These are phyloP conservation scores for Ophiostoma perfectum DNA, from an alignment of 2,329 filamentous ascomycete species.

Conservation along the genomic window DNA sequence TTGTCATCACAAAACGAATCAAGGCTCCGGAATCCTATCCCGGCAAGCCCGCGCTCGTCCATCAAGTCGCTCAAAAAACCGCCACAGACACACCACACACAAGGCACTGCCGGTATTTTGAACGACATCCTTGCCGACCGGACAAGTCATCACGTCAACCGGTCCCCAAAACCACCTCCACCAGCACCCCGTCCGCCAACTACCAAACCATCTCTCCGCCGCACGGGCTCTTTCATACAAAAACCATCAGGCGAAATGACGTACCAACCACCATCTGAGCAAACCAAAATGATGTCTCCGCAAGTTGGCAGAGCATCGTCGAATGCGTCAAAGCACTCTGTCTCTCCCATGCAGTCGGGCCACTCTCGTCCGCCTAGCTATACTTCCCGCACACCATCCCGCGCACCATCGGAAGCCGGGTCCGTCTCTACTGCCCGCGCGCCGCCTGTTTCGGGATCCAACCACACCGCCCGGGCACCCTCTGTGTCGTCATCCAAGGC, in stretches of 20 bases:
- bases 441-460: not conserved
- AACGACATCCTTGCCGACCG: not conserved
- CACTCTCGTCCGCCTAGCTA: constrained; percentile 1
- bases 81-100: constrained; percentile 4
- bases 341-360: not conserved
- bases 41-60: not conserved
- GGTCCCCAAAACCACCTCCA: not conserved
- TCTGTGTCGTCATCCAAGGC: not conserved
- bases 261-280: constrained; percentile 6
- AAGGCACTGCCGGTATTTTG: not conserved
- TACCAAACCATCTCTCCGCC: constrained; percentile 11
- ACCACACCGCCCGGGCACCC: not conserved
- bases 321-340: not conserved
- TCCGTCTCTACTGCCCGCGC: not conserved
- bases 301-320: constrained; percentile 4
- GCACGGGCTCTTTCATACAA: constrained; percentile 15
- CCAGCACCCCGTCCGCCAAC: not conserved
- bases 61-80: not conserved
- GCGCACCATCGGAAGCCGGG: constrained; percentile 1
- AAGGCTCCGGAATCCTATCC: not conserved
- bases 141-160: constrained; percentile 4
- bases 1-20: not conserved
- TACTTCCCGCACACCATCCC: not conserved
- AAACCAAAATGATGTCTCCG: constrained; percentile 1
- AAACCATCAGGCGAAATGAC: constrained; percentile 14